Conservation (phyloP, 2,329 filamentous ascomycete genomes). For the Hymenotorrendiella dingleyae region DNA sequence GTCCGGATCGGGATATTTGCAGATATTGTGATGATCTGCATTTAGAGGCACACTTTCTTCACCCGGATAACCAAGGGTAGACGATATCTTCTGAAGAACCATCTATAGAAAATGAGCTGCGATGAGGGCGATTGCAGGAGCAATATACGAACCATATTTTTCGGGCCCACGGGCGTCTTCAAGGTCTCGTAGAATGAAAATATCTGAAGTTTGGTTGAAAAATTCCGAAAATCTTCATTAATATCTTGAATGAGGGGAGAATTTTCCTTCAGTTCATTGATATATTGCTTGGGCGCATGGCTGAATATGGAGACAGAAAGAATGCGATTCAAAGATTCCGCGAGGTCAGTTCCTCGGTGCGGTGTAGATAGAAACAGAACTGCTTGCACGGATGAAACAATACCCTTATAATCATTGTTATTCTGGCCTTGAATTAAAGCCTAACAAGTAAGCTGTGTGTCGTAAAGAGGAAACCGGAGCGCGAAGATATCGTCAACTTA, state of each 20-base stretch:
- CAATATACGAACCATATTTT: too few species aligned
- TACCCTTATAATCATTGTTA: constrained; percentile 25
- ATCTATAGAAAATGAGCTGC: too few species aligned
- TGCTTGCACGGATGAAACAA: constrained; percentile 29
- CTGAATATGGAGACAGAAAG: constrained; percentile 25
- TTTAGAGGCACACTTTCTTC: constrained; percentile 23
- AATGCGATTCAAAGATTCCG: constrained; percentile 33
- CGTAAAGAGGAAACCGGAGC: not conserved
- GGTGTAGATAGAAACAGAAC: constrained; percentile 38
- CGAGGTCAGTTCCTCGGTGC: constrained; percentile 36
- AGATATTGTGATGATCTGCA: constrained; percentile 32
- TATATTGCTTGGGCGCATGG: constrained; percentile 31
- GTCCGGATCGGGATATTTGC: constrained; percentile 27
- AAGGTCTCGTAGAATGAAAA: constrained; percentile 43
- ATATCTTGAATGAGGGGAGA: constrained; percentile 34
- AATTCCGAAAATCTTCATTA: constrained; percentile 40
- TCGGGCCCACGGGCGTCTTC: constrained; percentile 24
- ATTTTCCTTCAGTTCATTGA: constrained; percentile 34
- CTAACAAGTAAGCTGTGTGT: not conserved
- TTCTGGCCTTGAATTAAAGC: constrained; percentile 17
- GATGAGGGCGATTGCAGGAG: too few species aligned
- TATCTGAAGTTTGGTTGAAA: constrained; percentile 31
- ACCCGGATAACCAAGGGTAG: constrained; percentile 26
- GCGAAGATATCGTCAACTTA: not conserved
- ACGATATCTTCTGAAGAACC: constrained; percentile 27